Evolutionary conservation across 768 basidiomycete species (phyloP).

Genomic region (Agaricus blazei): DNA sequence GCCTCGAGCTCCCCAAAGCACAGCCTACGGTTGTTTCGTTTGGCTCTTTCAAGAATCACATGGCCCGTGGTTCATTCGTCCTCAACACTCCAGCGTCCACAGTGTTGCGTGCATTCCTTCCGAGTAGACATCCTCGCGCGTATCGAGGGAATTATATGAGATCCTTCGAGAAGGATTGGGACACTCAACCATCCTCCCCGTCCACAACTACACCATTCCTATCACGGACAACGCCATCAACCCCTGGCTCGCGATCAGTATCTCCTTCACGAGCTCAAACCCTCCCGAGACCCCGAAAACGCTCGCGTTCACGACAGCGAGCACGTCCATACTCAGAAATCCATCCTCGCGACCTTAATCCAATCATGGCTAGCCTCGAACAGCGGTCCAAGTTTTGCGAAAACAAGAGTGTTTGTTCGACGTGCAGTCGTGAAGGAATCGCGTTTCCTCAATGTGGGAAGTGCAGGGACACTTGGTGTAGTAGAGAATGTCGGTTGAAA

Average conservation of each 20-base stretch:
- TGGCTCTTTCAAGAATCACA: slow-evolving; percentile 16
- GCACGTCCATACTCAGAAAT: background rate
- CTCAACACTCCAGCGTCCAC: slow-evolving; percentile 12
- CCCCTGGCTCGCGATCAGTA: slow-evolving; percentile 9
- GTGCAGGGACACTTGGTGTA: slow-evolving; percentile 61
- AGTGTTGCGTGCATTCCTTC: slow-evolving; percentile 5
- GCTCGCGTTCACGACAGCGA: slow-evolving; percentile 6
- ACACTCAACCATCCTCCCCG: slow-evolving; percentile 11
- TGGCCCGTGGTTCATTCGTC: slow-evolving; percentile 23
- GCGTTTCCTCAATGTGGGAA: slow-evolving; percentile 61
- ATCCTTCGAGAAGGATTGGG: slow-evolving; percentile 13
- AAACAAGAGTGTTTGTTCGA: slow-evolving; percentile 35
- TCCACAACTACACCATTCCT: slow-evolving; percentile 16
- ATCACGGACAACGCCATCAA: slow-evolving; percentile 15
- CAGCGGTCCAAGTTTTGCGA: slow-evolving; percentile 44
- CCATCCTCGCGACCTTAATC: slow-evolving; percentile 26
- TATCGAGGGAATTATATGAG: slow-evolving; percentile 15
- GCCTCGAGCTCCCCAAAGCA: slow-evolving; percentile 21
- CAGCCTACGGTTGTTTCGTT: slow-evolving; percentile 17
- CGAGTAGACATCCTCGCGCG: background rate
- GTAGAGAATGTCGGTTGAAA: slow-evolving; percentile 51
- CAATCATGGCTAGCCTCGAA: slow-evolving; percentile 49
- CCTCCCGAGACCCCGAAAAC: slow-evolving; percentile 17
- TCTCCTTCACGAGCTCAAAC: slow-evolving; percentile 13
- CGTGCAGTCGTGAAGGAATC: slow-evolving; percentile 46